phyloP scores from a whole-genome alignment of 129 eudicot species.

The Pseudognaphalium luteoalbum region DNA sequence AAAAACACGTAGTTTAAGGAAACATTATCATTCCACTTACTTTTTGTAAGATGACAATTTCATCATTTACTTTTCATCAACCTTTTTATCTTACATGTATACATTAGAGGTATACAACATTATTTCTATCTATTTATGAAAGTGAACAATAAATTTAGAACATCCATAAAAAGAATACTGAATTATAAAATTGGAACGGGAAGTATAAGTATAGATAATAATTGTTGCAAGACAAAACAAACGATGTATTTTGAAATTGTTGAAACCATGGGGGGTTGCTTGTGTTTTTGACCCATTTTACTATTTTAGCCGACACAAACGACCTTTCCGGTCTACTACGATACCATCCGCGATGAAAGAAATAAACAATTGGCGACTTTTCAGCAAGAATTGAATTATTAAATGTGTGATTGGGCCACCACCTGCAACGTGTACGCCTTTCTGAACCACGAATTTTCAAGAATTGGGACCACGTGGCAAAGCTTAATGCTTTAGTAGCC shows the following conservation, averaged over 20 bases:
- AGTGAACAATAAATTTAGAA: too few species aligned
- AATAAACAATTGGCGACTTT: background rate
- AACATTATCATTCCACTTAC: too few species aligned
- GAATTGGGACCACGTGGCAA: constrained; percentile 35
- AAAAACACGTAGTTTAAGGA: too few species aligned
- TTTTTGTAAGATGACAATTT: too few species aligned
- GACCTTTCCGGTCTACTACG: constrained; percentile 15
- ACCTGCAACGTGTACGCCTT: constrained; percentile 25
- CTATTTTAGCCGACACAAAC: constrained; percentile 18
- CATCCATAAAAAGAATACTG: too few species aligned
- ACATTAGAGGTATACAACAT: too few species aligned
- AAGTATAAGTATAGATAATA: too few species aligned
- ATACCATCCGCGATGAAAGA: background rate
- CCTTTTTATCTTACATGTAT: too few species aligned
- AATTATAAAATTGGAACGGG: too few species aligned
- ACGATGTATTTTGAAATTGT: background rate
- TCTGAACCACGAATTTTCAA: constrained; percentile 40
- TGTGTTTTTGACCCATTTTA: background rate
- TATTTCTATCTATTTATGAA: too few species aligned
- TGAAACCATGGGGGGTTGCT: constrained; percentile 5
- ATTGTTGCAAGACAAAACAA: too few species aligned
- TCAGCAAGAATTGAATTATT: background rate
- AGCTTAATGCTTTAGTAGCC: background rate
- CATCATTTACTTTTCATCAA: too few species aligned
- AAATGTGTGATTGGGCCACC: constrained; percentile 10